Evolutionary conservation across 129 eudicot genomes (phyloP), one percentile per base, ranked within the genome.

Genomic region (Heracleum sosnowskyi): DNA sequence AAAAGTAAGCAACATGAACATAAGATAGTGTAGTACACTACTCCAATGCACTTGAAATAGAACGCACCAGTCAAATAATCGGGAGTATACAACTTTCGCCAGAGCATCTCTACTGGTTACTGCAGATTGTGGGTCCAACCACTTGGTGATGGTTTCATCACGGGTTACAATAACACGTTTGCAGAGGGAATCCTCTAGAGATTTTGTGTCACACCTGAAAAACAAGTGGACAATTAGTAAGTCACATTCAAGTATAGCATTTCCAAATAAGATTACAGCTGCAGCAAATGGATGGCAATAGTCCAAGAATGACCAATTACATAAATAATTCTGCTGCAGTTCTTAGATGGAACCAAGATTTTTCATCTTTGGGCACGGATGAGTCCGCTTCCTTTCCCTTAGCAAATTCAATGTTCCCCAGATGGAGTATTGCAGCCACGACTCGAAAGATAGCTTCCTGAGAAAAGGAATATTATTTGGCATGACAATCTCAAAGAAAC

Each of bases 371-470:
- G 53, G 99, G 99, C 62, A 80, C 82, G 53, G 99, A 95, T 47
- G 97, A 95, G 77, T 95, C 99, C 26, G 86, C 83, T 79, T 95
- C 99, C 85, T 88, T 83, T 74, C 97, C 99, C 84, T 95, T 95
- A 24, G 84, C 76, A 81, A 95, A 92, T 35, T 95, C 91, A 79
- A 92, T 91, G 85, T 95, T 95, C 77, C 99, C 99, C 55, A 95
- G 77, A 87, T 95, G 99, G 77, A 95, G 99, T 77, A 95, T 87
- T 57, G 97, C 97, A 84, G 99, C 99, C 76, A 95, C 96, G 72
- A 95, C 92, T 83, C 97, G 85, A 80, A 92, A 92, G 79, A 95
- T 95, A 10, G 94, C 99, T 74, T 95, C 99, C 99, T 95, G 86
- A 40, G n/a, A 82, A 36, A 69, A 42, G 69, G 68, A 79, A 76